Evolutionary conservation across 495 filamentous ascomycete genomes (phyloP).

Genomic region (Talaromyces proteolyticus): DNA sequence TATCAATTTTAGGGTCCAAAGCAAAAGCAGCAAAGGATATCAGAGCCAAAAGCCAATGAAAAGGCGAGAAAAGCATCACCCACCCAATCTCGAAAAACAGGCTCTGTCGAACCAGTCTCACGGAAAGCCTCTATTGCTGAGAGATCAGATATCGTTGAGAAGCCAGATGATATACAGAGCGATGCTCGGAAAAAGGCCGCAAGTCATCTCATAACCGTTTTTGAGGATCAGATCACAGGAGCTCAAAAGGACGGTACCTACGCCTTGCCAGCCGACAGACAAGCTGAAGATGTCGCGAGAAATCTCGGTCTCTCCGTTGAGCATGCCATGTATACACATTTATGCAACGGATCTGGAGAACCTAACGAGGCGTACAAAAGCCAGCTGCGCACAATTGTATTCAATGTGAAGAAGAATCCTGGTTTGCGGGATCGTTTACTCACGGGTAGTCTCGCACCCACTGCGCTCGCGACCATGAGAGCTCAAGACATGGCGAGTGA

Average conservation of each 20-base stretch:
- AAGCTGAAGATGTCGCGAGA: constrained; percentile 43
- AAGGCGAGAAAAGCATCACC: constrained; percentile 11
- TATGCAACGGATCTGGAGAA: constrained; percentile 43
- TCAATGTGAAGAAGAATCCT: constrained; percentile 82
- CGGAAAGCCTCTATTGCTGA: constrained; percentile 20
- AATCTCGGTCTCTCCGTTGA: constrained; percentile 68
- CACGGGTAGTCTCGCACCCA: constrained; percentile 58
- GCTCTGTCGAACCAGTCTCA: constrained; percentile 17
- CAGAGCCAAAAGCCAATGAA: constrained; percentile 13
- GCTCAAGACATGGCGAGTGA: constrained; percentile 86
- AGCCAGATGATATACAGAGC: constrained; percentile 37
- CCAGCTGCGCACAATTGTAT: constrained; percentile 59
- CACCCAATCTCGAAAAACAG: constrained; percentile 26
- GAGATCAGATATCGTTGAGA: constrained; percentile 20
- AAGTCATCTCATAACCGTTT: constrained; percentile 43
- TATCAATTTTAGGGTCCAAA: constrained; percentile 26
- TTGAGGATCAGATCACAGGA: constrained; percentile 46
- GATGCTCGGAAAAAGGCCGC: constrained; percentile 45
- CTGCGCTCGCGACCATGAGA: constrained; percentile 75
- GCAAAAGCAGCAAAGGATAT: constrained; percentile 32
- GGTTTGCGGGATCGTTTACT: constrained; percentile 73
- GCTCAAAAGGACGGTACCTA: constrained; percentile 45
- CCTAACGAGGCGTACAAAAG: constrained; percentile 46
- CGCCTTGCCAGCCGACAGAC: constrained; percentile 46
- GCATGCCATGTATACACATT: constrained; percentile 55